Conservation (phyloP, 2,329 filamentous ascomycete species). For the Colletotrichum neosansevieriae region DNA sequence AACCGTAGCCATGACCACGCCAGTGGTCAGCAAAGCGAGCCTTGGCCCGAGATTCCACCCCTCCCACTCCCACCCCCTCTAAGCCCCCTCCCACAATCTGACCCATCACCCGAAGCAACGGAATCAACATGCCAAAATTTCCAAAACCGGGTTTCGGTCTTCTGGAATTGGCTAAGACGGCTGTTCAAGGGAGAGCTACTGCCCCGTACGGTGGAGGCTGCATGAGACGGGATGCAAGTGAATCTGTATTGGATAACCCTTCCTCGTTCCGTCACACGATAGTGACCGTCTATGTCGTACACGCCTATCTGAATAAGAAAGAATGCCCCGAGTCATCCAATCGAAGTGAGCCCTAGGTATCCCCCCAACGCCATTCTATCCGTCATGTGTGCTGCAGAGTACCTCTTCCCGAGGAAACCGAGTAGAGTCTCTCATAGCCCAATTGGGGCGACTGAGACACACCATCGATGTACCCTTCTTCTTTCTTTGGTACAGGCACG, state of each 20-base stretch:
- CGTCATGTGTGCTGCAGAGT: constrained; percentile 9
- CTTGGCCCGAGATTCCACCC: constrained; percentile 29
- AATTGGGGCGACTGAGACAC: not conserved
- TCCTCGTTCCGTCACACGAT: not conserved
- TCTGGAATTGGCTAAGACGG: constrained; percentile 18
- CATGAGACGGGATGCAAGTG: not conserved
- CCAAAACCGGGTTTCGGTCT: constrained; percentile 14
- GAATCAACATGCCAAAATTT: constrained; percentile 20
- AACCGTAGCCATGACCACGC: not conserved
- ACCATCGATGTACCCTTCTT: no score
- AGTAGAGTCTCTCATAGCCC: not conserved
- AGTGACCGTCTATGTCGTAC: not conserved
- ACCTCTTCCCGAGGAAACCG: not conserved
- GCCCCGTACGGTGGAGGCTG: not conserved
- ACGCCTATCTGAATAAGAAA: constrained; percentile 4
- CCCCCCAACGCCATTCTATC: constrained; percentile 9
- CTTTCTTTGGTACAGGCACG: not conserved
- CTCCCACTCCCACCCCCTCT: constrained; percentile 26
- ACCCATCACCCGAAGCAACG: not conserved
- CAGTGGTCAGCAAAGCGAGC: not conserved
- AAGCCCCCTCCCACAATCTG: constrained; percentile 16
- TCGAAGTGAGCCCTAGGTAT: not conserved
- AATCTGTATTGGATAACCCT: constrained; percentile 3
- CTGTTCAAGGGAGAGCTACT: not conserved
- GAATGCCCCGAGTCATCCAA: constrained; percentile 10